Evolutionary conservation across 2,329 filamentous ascomycete species (phyloP).

Genomic region (Zasmidium angulare): DNA sequence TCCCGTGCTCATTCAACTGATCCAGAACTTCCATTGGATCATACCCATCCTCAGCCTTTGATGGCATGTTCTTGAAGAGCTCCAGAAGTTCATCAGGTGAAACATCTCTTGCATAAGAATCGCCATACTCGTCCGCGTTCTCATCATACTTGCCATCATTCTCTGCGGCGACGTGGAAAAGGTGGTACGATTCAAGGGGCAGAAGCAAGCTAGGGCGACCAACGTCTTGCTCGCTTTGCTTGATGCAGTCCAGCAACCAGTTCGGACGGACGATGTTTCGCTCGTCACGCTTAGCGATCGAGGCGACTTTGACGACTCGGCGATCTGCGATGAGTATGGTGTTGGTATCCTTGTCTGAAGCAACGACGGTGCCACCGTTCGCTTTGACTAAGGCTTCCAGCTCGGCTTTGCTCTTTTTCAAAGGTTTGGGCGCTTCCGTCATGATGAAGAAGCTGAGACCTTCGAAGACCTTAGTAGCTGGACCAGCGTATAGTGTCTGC

Average conservation of each 20-base stretch:
- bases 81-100: conserved; percentile 61
- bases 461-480: conserved; percentile 66
- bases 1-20: conserved; percentile 55
- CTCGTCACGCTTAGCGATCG: conserved; percentile 70
- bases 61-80: conserved; percentile 52
- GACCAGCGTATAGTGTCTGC: conserved; percentile 55
- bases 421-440: conserved; percentile 68
- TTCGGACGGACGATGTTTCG: conserved; percentile 72
- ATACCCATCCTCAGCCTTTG: conserved; percentile 48
- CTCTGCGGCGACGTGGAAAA: conserved; percentile 67
- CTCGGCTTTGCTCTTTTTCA: conserved; percentile 73
- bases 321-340: conserved; percentile 80
- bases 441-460: conserved; percentile 78
- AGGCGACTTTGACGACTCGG: conserved; percentile 75
- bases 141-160: conserved; percentile 55
- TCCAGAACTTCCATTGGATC: conserved; percentile 55
- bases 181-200: conserved; percentile 66
- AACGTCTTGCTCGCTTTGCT: conserved; percentile 55
- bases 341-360: conserved; percentile 64
- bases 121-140: conserved; percentile 74
- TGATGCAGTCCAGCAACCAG: conserved; percentile 83
- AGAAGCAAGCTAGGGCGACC: conserved; percentile 59
- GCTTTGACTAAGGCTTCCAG: conserved; percentile 79
- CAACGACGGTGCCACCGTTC: conserved; percentile 76
- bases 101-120: conserved; percentile 77